Evolutionary conservation across 2,329 filamentous ascomycete species (phyloP), one percentile per base, ranked within the genome.

Genomic region (Paecilomyces formosus): DNA sequence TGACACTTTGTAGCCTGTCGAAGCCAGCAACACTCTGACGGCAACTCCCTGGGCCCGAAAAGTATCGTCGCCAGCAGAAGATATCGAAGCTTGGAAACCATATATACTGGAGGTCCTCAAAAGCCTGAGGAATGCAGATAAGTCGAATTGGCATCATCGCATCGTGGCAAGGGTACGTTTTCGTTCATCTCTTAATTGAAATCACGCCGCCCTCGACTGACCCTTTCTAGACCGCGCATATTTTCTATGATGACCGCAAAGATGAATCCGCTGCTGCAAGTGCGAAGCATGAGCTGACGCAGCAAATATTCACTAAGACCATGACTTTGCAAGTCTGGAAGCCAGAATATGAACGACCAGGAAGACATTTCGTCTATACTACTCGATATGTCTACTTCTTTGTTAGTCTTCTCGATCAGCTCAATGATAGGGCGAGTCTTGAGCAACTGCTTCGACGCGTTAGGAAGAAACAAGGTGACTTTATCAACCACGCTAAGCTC

Each of bases 261-360:
- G 78, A 79, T 55, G 73, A 80, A n/a, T 66, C 79, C 63, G 79
- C 81, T 11, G 81, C 81, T 4, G 72, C 81, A 13, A 84, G 82
- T 31, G 87, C 89, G 22, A 92, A 92, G 65, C 84, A 87, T 68
- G 89, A 93, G 57, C 84, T 95, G 13, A 92, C 91, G 55, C 82
- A 85, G 56, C 88, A 96, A 50, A 88, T 96, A 57, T 93, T 96
- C 64, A 96, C 92, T 45, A 96, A 96, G 76, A 96, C 91, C 0
- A 96, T 96, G 88, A 88, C 89, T 1, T 87, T 96, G 72, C 93
- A 95, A 68, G 91, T 97, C 3, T 97, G 92, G 92, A 93, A 92
- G 65, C 94, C 92, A 39, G 92, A 96, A 64, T 86, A 89, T 53
- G 92, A 97, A 71, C 80, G 87, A 22, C 81, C 91, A 0, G 92